Conservation (phyloP, 2,329 filamentous ascomycete genomes). For the Fusarium bulbicola region DNA sequence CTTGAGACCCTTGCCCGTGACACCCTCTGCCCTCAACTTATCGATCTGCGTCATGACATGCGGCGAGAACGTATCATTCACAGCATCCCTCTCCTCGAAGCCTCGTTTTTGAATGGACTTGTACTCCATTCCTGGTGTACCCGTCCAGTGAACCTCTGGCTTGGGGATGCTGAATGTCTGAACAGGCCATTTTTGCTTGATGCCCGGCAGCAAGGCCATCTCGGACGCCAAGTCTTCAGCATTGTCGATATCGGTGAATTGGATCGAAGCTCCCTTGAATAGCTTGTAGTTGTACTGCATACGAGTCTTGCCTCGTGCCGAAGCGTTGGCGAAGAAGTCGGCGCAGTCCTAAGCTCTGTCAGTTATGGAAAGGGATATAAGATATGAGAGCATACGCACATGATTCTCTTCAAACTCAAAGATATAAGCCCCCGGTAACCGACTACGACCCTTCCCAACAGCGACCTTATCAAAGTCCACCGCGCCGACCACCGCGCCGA, state of each 20-base stretch:
- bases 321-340: conserved; percentile 27
- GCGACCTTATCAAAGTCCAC: conserved; percentile 38
- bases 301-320: conserved; percentile 52
- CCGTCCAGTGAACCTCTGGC: conserved; percentile 53
- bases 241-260: conserved; percentile 58
- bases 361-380: neutral
- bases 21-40: conserved; percentile 58
- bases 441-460: conserved; percentile 27
- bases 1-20: conserved; percentile 61
- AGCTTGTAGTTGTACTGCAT: conserved; percentile 60
- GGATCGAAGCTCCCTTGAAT: conserved; percentile 64
- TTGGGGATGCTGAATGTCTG: conserved; percentile 56
- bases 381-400: conserved; percentile 45
- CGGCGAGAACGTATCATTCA: conserved; percentile 55
- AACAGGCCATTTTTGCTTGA: conserved; percentile 62
- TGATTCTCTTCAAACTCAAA: conserved; percentile 62
- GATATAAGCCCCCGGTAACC: conserved; percentile 60
- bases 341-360: conserved; percentile 15
- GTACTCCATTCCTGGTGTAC: conserved; percentile 41
- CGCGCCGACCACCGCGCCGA: conserved; percentile 44
- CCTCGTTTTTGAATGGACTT: conserved; percentile 30
- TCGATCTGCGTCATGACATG: conserved; percentile 67
- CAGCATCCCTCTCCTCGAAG: conserved; percentile 13
- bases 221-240: conserved; percentile 54
- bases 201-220: conserved; percentile 53